These are phyloP conservation scores for Coriolopsis trogii DNA, from an alignment of 1,284 basidiomycete species.

Conservation along the genomic window DNA sequence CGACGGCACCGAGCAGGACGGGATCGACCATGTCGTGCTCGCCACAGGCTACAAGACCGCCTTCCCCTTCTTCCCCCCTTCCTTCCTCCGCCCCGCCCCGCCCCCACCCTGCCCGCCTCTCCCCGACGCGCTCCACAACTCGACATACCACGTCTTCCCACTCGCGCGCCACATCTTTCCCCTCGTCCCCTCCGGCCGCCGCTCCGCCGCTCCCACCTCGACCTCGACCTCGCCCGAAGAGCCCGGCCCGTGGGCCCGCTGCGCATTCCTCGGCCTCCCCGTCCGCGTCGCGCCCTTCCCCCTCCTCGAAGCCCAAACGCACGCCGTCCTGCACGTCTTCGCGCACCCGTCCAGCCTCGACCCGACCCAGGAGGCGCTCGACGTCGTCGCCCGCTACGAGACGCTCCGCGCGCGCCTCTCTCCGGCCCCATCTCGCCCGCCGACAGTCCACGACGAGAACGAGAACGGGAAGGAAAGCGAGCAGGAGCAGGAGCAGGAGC, in stretches of 20 bases:
- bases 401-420: slow-evolving; percentile 33
- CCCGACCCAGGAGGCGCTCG: slow-evolving; percentile 46
- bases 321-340: slow-evolving; percentile 56
- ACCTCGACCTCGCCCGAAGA: too few species aligned
- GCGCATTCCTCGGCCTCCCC: slow-evolving; percentile 69
- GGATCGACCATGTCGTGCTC: slow-evolving; percentile 64
- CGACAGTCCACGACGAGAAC: too few species aligned
- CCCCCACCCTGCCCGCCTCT: slow-evolving; percentile 49
- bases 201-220: too few species aligned
- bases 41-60: slow-evolving; percentile 74
- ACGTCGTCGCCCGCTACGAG: slow-evolving; percentile 51
- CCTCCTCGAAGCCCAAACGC: slow-evolving; percentile 68
- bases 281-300: slow-evolving; percentile 63
- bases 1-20: slow-evolving; percentile 55
- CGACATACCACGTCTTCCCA: slow-evolving; percentile 66
- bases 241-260: too few species aligned
- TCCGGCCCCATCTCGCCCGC: not conserved
- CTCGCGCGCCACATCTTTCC: slow-evolving; percentile 58
- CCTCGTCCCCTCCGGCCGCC: slow-evolving; percentile 39
- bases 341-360: slow-evolving; percentile 52
- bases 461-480: too few species aligned
- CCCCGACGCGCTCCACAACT: slow-evolving; percentile 57
- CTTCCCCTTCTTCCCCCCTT: slow-evolving; percentile 59
- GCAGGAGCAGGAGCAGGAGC: not conserved
- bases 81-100: slow-evolving; percentile 35